A percentile compares a stretch with the other conserved stretches of the same genome.
Evolutionary conservation across 441 rosid species (phyloP).

Genomic region (Raphanus hybrid): DNA sequence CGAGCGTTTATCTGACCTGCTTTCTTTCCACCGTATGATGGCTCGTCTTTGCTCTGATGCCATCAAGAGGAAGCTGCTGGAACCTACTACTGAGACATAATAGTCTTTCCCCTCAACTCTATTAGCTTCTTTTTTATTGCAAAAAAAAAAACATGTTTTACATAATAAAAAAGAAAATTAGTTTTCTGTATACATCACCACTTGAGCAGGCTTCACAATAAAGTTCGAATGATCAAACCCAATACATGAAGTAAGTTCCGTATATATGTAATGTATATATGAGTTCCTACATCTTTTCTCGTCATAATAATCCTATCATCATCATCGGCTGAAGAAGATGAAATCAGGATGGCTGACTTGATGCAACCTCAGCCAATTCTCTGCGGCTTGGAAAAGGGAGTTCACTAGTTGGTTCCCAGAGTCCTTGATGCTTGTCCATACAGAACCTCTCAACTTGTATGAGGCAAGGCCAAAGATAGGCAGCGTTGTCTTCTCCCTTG

Average conservation of each 20-base stretch:
- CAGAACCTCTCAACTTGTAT: no score
- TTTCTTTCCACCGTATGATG: conserved; percentile 62
- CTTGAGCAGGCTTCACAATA: not conserved
- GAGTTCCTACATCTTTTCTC: not conserved
- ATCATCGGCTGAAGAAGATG: no score
- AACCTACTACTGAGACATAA: conserved; percentile 9
- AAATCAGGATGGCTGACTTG: no score
- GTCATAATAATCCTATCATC: no score
- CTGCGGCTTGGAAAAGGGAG: no score
- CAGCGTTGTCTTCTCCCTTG: no score
- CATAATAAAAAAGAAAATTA: not conserved
- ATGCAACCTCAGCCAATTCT: no score
- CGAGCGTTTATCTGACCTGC: conserved; percentile 50
- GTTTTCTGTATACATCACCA: conserved; percentile 7
- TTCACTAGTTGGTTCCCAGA: no score
- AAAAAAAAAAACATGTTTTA: conserved; percentile 14
- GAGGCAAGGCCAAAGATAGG: no score
- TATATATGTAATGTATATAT: conserved; percentile 27
- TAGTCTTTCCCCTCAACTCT: conserved; percentile 11
- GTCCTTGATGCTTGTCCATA: no score
- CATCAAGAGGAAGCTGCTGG: conserved; percentile 58
- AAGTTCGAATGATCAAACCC: conserved; percentile 4
- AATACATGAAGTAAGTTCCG: conserved; percentile 8
- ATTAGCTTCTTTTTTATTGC: conserved; percentile 29
- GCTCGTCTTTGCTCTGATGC: conserved; percentile 53